phyloP scores from a whole-genome alignment of 768 basidiomycete species.

The Mycena metata region DNA sequence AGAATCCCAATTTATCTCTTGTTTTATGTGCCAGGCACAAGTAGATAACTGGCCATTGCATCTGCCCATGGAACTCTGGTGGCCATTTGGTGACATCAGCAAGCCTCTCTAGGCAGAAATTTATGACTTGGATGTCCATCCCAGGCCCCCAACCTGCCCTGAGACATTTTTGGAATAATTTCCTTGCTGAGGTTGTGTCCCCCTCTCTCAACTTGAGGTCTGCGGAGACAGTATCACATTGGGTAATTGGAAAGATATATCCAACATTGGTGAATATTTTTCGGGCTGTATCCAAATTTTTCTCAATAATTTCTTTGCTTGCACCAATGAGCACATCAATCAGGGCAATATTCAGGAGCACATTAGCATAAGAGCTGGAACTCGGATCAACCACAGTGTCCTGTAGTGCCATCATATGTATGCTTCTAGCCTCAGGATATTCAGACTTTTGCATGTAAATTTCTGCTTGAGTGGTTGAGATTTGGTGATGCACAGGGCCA shows the following conservation, averaged over 20 bases:
- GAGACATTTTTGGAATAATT: constrained; percentile 1
- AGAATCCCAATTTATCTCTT: neutral
- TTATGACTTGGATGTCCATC: neutral
- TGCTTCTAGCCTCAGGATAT: neutral
- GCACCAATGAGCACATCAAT: neutral
- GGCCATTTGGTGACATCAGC: neutral
- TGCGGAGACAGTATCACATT: neutral
- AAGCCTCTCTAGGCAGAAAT: neutral
- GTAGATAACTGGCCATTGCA: neutral
- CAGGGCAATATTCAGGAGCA: neutral
- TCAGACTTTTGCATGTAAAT: neutral
- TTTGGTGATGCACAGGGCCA: too few species aligned
- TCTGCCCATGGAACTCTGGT: neutral
- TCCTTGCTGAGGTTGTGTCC: neutral
- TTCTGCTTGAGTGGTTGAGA: neutral
- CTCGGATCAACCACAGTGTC: neutral
- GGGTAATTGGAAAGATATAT: neutral
- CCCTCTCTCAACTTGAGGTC: neutral
- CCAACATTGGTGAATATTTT: neutral
- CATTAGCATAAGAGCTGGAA: neutral
- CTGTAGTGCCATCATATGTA: neutral
- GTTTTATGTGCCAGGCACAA: neutral
- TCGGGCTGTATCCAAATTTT: neutral
- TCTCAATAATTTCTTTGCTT: neutral
- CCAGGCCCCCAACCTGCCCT: neutral